Base-by-base conservation (phyloP, 2,329 filamentous ascomycete genomes). In the Chaetomium sp. region DNA sequence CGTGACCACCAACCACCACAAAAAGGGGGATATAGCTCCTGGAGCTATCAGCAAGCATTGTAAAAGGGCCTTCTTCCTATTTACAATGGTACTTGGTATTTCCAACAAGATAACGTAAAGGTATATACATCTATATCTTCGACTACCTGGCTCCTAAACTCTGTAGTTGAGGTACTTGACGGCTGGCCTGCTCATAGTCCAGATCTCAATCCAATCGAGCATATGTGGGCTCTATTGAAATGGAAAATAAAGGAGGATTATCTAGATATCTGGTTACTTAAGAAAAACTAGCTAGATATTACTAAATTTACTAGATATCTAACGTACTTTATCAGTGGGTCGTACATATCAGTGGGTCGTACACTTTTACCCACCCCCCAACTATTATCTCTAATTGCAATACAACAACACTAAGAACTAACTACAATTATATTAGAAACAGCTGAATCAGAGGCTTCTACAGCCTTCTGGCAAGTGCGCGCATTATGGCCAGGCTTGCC, bases 171-270 rank as follows among this genome's bases (percentile, higher is more conserved):
- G 38, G 38, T 60, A 13, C 35, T 31, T 50, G 35, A 51, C 38
- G 62, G 60, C 19, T 64, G 62, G 62, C 62, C 62, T 10, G 62
- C 56, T 5, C 50, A 64, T 31, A 64, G 57, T 29, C 62, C 57
- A 4, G 62, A 64, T 60, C 42, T 64, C 1, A 64, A 64, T 49
- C 62, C 51, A 2, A 64, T 64, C 19, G 62, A 64, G 42, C 49
- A 64, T 33, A 27, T 60, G 4, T 60, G 57, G 62, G 57, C 50
- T 12, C 27, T 38, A 21, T 23, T 64, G n/a, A 64, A 64, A 42
- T 19, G 56, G 42, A 64, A 31, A 27, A 25, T 64, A 16, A 33
- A 38, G 29, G 25, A 45, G 29, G 7, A 49, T 16, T 60, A 49
- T 27, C 57, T 35, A 38, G 27, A 64, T 57, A 31, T 31, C 29